Percentiles rank a stretch among this genome's conserved stretches.
Conservation (phyloP, 441 rosid genomes). For the Pelargonium fulgidum region DNA sequence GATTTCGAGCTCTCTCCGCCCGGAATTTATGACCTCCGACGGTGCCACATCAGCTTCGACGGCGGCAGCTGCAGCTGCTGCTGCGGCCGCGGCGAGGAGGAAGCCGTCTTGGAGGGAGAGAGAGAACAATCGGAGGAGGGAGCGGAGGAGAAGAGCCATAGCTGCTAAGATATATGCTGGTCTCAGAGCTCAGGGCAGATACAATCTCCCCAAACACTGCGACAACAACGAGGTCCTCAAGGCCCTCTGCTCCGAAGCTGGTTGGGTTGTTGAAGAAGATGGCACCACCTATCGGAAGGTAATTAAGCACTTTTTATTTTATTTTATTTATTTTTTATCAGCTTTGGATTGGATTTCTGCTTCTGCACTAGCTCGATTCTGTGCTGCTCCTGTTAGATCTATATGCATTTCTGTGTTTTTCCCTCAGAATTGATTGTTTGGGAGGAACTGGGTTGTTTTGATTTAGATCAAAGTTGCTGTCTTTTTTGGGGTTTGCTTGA, state of each 20-base stretch:
- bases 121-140: constrained; percentile 91
- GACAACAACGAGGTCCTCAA: constrained; percentile 97
- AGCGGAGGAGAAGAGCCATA: constrained; percentile 89
- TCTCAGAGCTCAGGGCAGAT: constrained; percentile 79
- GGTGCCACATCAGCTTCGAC: no score
- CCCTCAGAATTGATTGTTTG: background rate
- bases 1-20: no score
- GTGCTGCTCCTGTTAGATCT: constrained; percentile 25
- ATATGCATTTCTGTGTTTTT: background rate
- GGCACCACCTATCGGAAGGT: constrained; percentile 98
- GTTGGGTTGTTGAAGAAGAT: constrained; percentile 97
- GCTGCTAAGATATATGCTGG: constrained; percentile 94
- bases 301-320: no score
- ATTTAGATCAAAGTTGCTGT: constrained; percentile 20
- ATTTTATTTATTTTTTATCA: no score
- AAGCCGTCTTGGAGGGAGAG: constrained; percentile 96
- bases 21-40: no score
- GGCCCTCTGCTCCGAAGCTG: constrained; percentile 92
- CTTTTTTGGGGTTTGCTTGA: background rate
- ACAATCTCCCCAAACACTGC: constrained; percentile 92
- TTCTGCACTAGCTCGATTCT: no score
- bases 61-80: no score
- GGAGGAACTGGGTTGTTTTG: constrained; percentile 5
- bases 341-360: no score
- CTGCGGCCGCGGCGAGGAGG: constrained; percentile 81